Evolutionary conservation across 495 filamentous ascomycete species (phyloP), one percentile per base, ranked within the genome.

Genomic region (Lasiosphaeria miniovina): DNA sequence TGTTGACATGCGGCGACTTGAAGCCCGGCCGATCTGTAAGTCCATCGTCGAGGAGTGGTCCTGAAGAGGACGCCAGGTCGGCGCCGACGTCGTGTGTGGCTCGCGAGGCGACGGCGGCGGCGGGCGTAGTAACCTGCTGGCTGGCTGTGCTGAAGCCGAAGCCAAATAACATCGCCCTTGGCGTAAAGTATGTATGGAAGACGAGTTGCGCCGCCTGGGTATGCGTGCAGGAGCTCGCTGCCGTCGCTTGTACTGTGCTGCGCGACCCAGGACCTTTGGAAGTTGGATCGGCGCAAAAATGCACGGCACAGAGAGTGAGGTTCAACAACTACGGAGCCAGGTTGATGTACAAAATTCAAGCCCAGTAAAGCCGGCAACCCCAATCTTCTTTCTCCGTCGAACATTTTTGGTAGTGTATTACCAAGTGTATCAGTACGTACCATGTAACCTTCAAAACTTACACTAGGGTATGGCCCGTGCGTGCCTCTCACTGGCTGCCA

Each of bases 21-120:
- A 66, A 65, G 65, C 35, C 54, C 59, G 68, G 62, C 61, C 65
- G 66, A 35, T 63, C 70, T 63, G 67, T 61, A 66, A 61, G 66
- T 72, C 71, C 75, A 77, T 77, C 60, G 60, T 77, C 68, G 62
- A 69, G 60, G 46, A 64, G 36, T 59, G 63, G 54, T 51, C 60
- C 53, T 48, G 59, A 56, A 46, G 55, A 38, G 40, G 56, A 51
- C 41, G 60, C 57, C n/a, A 49, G 49, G 54, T 54, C 52, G 50
- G 41, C 51, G 55, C 51, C 62, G 66, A 58, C 11, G 43, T 5
- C 15, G 43, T 5, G 12, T 11, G 6, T 46, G 43, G 12, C 43
- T 11, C 12, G 43, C 12, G 6, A 14, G 3, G 43, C 15, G 5
- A n/a, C 8, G 12, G 43, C 43, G 49, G 54, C 46, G 49, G 59